These are phyloP conservation scores for Floccularia luteovirens DNA, from an alignment of 768 basidiomycete species.

Conservation along the genomic window DNA sequence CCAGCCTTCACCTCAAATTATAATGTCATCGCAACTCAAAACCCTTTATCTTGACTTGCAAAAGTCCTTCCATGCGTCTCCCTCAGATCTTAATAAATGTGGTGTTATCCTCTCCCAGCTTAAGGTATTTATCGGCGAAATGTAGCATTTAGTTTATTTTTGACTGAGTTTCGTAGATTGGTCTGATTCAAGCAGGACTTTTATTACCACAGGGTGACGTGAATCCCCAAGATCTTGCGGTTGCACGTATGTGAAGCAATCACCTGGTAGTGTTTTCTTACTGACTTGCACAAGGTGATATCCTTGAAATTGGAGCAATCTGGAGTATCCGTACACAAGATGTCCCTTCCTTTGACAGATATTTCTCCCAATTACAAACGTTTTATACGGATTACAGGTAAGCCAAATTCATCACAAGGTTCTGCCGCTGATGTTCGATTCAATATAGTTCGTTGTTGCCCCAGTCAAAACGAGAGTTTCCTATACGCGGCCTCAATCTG, in stretches of 20 bases:
- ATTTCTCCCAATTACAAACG: constrained; percentile 84
- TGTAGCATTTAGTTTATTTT: background rate
- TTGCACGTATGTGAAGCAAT: constrained; percentile 52
- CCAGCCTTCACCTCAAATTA: constrained; percentile 10
- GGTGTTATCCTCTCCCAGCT: constrained; percentile 59
- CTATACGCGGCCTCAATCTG: constrained; percentile 89
- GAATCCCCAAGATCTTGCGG: constrained; percentile 58
- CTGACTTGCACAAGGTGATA: constrained; percentile 54
- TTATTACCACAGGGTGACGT: constrained; percentile 64
- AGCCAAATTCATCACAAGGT: constrained; percentile 2
- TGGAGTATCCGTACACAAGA: constrained; percentile 87
- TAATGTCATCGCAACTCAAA: constrained; percentile 50
- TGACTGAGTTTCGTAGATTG: constrained; percentile 44
- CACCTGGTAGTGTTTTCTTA: background rate
- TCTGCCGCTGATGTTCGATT: background rate
- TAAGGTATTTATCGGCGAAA: constrained; percentile 45
- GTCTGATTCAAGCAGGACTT: constrained; percentile 69
- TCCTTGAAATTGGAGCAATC: constrained; percentile 93
- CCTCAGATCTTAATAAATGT: constrained; percentile 63
- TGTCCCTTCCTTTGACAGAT: constrained; percentile 90
- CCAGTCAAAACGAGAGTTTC: constrained; percentile 78
- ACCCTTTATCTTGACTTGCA: constrained; percentile 59
- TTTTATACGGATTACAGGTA: constrained; percentile 87
- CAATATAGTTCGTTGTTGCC: constrained; percentile 60
- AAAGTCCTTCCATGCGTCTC: constrained; percentile 55